phyloP scores from a whole-genome alignment of 345 rosid species.

The Reutealis trisperma region DNA sequence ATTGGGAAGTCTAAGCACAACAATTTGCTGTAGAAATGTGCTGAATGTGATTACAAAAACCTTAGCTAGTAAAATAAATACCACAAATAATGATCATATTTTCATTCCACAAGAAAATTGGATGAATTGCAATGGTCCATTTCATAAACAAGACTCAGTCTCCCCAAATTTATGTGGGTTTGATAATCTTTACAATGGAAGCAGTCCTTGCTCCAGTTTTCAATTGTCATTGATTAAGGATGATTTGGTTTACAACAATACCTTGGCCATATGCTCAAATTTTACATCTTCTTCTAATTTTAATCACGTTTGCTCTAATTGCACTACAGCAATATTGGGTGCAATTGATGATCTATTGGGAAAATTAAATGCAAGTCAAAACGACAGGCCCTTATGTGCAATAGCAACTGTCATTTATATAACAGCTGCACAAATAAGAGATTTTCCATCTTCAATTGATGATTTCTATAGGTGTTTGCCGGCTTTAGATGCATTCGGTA shows the following conservation, averaged over 20 bases:
- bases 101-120: conserved; percentile 41
- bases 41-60: conserved; percentile 39
- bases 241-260: conserved; percentile 8
- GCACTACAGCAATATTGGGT: conserved; percentile 24
- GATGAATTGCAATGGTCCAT: conserved; percentile 27
- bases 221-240: conserved; percentile 23
- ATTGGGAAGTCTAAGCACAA: conserved; percentile 41
- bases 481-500: conserved; percentile 40
- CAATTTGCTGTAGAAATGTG: conserved; percentile 50
- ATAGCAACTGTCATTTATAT: conserved; percentile 41
- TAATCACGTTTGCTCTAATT: conserved; percentile 25
- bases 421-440: conserved; percentile 29
- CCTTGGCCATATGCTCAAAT: conserved; percentile 30
- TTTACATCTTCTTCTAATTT: conserved; percentile 36
- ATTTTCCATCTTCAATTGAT: conserved; percentile 19
- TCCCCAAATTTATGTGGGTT: conserved; percentile 39
- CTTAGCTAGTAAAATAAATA: conserved; percentile 35
- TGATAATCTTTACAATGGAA: conserved; percentile 29
- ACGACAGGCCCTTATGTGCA: conserved; percentile 30
- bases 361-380: background rate
- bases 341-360: conserved; percentile 11
- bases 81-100: background rate
- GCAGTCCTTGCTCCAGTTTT: conserved; percentile 34
- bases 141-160: conserved; percentile 24
- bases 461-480: conserved; percentile 52